A percentile compares a stretch with the other conserved stretches of the same genome.
These are phyloP conservation scores for Penicillium goetzii DNA, from an alignment of 495 filamentous ascomycete genomes.

Conservation along the genomic window DNA sequence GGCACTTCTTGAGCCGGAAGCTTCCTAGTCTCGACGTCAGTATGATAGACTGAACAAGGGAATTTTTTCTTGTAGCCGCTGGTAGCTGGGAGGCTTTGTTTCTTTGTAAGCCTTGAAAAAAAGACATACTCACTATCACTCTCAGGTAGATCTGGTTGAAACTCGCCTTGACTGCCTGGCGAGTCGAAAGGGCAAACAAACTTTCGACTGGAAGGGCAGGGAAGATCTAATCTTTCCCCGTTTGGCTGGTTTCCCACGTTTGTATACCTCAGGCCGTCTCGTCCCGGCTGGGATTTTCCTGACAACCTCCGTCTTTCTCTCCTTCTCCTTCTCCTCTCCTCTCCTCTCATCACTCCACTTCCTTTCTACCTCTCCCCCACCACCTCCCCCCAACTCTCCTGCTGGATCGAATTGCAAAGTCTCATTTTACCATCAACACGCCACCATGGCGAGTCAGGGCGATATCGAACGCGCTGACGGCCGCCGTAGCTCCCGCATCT, in stretches of 20 bases:
- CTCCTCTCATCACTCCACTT: not conserved
- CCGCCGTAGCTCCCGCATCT: conserved; percentile 41
- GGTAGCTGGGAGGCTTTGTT: not conserved
- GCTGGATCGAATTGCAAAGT: not conserved
- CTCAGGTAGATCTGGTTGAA: not conserved
- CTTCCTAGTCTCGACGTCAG: conserved; percentile 43
- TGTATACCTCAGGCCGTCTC: not conserved
- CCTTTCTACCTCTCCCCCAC: not conserved
- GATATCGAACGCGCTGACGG: conserved; percentile 25
- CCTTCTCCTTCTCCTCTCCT: not conserved
- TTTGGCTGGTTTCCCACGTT: not conserved
- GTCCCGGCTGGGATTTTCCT: not conserved
- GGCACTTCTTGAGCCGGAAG: conserved; percentile 8
- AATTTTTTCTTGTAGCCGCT: not conserved
- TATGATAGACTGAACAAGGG: conserved; percentile 32
- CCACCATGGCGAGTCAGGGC: conserved; percentile 25
- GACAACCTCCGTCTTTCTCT: not conserved
- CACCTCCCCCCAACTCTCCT: not conserved
- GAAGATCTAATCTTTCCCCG: not conserved
- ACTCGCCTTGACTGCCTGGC: not conserved
- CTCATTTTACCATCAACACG: not conserved
- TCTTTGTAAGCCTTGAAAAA: not conserved
- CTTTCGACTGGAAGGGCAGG: not conserved
- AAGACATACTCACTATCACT: not conserved
- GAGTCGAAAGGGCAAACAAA: not conserved